A percentile compares a stretch with the other conserved stretches of the same genome.
Evolutionary conservation across 495 filamentous ascomycete species (phyloP).

Genomic region (Xylaria longipes): DNA sequence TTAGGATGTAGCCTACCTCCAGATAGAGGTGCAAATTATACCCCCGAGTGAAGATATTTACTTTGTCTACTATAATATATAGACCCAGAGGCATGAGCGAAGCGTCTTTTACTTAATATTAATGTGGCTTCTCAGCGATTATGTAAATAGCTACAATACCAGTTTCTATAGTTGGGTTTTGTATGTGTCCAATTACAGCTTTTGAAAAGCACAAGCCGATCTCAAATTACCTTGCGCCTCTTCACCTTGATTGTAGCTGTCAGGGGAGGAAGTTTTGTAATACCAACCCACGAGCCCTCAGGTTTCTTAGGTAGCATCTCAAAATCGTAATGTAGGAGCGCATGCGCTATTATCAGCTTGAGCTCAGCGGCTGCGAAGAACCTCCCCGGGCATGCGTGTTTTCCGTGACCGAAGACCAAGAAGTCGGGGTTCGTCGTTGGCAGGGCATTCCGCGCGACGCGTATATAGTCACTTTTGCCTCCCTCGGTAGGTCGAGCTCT

Average conservation of each 20-base stretch:
- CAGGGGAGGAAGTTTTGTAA: conserved; percentile 42
- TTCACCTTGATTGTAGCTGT: conserved; percentile 45
- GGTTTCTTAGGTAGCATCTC: conserved; percentile 35
- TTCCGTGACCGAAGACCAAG: conserved; percentile 46
- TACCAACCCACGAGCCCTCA: conserved; percentile 44
- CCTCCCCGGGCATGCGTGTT: conserved; percentile 53
- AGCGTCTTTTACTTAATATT: no score
- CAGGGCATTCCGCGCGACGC: conserved; percentile 41
- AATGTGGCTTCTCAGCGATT: no score
- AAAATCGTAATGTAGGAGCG: conserved; percentile 49
- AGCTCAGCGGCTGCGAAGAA: conserved; percentile 52
- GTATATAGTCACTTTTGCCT: conserved; percentile 33
- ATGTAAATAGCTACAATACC: no score
- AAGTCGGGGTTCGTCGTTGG: conserved; percentile 43
- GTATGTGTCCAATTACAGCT: no score
- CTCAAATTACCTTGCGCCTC: conserved; percentile 21
- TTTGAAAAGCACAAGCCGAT: no score
- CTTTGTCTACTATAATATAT: no score
- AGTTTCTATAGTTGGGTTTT: no score
- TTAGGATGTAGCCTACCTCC: no score
- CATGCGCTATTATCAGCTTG: conserved; percentile 49
- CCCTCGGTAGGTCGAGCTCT: neutral
- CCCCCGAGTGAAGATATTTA: no score
- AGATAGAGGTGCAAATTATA: no score
- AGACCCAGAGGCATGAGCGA: no score